Conservation (phyloP, 768 basidiomycete genomes). For the Phaffia australis region DNA sequence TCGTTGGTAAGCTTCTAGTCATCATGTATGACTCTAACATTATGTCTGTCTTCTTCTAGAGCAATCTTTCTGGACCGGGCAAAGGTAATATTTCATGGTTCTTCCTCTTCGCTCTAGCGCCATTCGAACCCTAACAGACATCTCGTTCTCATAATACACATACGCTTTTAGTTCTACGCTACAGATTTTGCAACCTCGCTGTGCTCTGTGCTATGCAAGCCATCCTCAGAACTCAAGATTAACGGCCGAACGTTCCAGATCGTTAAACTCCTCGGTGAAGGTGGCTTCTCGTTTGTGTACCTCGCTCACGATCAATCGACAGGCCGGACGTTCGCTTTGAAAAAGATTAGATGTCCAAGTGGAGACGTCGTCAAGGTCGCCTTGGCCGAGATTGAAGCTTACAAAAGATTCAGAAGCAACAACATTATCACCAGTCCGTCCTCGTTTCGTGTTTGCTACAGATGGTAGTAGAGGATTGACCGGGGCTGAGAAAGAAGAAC, state of each 20-base stretch:
- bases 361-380: slow-evolving; percentile 63
- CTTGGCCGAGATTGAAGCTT: slow-evolving; percentile 70
- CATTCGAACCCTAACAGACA: background rate
- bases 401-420: slow-evolving; percentile 88
- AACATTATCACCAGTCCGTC: slow-evolving; percentile 71
- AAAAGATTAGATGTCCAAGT: slow-evolving; percentile 84
- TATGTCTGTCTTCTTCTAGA: too few relatives aligned
- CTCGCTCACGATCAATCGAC: slow-evolving; percentile 35
- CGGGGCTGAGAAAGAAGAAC: slow-evolving; percentile 25
- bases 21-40: too few relatives aligned
- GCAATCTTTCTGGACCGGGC: slow-evolving; percentile 36
- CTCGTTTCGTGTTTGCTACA: slow-evolving; percentile 22
- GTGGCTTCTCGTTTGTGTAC: slow-evolving; percentile 42
- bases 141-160: background rate
- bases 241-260: slow-evolving; percentile 92
- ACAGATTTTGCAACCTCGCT: slow-evolving; percentile 35
- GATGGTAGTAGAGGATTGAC: background rate
- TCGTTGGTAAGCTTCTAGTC: too few relatives aligned
- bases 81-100: slow-evolving; percentile 6
- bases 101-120: background rate
- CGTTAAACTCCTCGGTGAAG: slow-evolving; percentile 85
- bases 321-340: slow-evolving; percentile 84
- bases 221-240: slow-evolving; percentile 42
- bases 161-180: slow-evolving; percentile 34
- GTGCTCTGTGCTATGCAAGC: slow-evolving; percentile 29